phyloP scores from a whole-genome alignment of 1,139 yeast species.

The Wickerhamiella infanticola region DNA sequence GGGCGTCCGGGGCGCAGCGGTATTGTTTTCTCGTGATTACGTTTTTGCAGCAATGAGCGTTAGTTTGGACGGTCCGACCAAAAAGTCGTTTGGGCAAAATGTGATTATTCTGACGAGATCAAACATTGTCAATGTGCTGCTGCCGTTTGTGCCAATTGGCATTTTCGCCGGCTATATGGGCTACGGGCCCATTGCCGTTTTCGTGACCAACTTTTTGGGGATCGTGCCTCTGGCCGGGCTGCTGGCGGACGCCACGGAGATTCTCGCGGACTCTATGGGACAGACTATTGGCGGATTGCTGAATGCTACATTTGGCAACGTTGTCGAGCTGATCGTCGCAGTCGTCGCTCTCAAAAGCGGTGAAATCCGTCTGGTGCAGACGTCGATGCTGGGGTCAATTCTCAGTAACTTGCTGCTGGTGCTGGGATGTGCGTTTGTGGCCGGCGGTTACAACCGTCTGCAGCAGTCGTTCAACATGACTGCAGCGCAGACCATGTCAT shows the following conservation, averaged over 20 bases:
- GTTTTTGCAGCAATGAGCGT: neutral
- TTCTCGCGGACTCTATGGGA: conserved; percentile 73
- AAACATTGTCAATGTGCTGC: conserved; percentile 43
- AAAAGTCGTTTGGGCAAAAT: neutral
- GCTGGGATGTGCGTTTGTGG: conserved; percentile 86
- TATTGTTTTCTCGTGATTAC: too few relatives aligned
- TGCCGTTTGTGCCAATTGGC: conserved; percentile 83
- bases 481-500: conserved; percentile 95
- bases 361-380: conserved; percentile 83
- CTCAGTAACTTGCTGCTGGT: conserved; percentile 76
- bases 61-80: neutral
- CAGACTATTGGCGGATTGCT: conserved; percentile 79
- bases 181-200: conserved; percentile 45
- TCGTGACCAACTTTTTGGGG: conserved; percentile 69
- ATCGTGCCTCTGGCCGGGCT: conserved; percentile 87
- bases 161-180: conserved; percentile 46
- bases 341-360: conserved; percentile 73
- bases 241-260: conserved; percentile 85
- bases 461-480: conserved; percentile 89
- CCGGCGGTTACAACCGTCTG: conserved; percentile 76
- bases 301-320: conserved; percentile 95
- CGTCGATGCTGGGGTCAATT: conserved; percentile 91
- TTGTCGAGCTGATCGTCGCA: conserved; percentile 83
- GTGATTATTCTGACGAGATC: conserved; percentile 1
- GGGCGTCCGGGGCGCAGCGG: too few relatives aligned